These are phyloP conservation scores for Brassica balearica DNA, from an alignment of 441 rosid species.

Conservation along the genomic window DNA sequence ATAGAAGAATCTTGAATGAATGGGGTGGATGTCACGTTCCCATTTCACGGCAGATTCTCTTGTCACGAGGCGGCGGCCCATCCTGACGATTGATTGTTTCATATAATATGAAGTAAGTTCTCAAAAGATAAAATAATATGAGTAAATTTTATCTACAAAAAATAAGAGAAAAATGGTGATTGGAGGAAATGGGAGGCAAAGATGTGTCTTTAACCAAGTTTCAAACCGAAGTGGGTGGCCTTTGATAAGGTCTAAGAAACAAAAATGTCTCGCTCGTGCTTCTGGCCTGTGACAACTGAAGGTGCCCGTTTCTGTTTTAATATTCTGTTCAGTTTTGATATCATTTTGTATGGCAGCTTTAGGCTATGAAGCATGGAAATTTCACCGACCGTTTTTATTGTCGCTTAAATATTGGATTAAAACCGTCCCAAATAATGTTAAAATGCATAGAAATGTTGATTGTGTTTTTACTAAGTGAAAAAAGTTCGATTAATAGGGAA, in stretches of 20 bases:
- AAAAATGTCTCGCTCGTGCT: slow-evolving; percentile 38
- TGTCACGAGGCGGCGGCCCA: slow-evolving; percentile 19
- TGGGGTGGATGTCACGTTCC: slow-evolving; percentile 42
- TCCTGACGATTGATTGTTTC: slow-evolving; percentile 19
- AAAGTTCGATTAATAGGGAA: neutral
- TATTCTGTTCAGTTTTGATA: slow-evolving; percentile 23
- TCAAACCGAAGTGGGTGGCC: slow-evolving; percentile 30
- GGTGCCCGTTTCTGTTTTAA: slow-evolving; percentile 27
- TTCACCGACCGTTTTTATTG: neutral
- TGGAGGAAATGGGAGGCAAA: slow-evolving; percentile 42
- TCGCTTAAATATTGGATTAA: neutral
- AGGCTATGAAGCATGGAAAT: slow-evolving; percentile 15
- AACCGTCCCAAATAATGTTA: neutral
- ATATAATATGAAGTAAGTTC: neutral
- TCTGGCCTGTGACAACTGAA: slow-evolving; percentile 36
- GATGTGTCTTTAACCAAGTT: slow-evolving; percentile 32
- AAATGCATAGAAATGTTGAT: neutral
- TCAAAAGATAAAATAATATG: neutral
- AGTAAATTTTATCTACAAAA: neutral
- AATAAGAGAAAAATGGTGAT: slow-evolving; percentile 27
- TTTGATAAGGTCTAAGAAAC: slow-evolving; percentile 37
- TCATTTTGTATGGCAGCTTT: slow-evolving; percentile 31
- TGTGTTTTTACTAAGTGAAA: neutral
- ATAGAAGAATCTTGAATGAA: slow-evolving; percentile 25
- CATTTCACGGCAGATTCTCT: slow-evolving; percentile 42